Evolutionary conservation across 257 asterid species (phyloP).

Genomic region (Ophiorrhiza pumila): DNA sequence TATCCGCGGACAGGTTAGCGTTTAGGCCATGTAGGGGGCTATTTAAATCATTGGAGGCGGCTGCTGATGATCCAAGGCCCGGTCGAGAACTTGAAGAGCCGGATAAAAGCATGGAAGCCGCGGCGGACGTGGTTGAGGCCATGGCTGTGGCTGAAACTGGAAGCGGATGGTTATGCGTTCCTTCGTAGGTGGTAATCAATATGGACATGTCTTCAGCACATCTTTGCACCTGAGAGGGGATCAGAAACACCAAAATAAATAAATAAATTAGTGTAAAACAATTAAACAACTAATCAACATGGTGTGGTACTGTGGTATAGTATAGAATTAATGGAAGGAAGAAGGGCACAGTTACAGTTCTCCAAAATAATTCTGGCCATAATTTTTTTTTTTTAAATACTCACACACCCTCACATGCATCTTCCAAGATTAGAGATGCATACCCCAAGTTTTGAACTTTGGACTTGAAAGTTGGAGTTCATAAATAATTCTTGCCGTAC

Average conservation of each 20-base stretch:
- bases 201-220: constrained; percentile 71
- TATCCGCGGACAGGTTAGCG: constrained; percentile 18
- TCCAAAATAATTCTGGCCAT: too few relatives aligned
- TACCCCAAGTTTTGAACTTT: too few relatives aligned
- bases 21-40: constrained; percentile 26
- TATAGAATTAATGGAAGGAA: too few relatives aligned
- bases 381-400: too few relatives aligned
- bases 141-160: constrained; percentile 80
- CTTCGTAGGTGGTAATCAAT: constrained; percentile 86
- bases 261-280: too few relatives aligned
- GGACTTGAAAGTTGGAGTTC: too few relatives aligned
- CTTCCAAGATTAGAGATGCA: too few relatives aligned
- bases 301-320: too few relatives aligned
- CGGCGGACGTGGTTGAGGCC: constrained; percentile 95
- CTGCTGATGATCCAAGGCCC: constrained; percentile 7
- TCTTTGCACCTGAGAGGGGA: constrained; percentile 61
- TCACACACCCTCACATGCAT: too few relatives aligned
- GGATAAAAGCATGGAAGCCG: constrained; percentile 91
- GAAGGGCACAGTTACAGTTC: too few relatives aligned
- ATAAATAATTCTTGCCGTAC: too few relatives aligned
- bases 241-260: background rate
- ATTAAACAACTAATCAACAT: too few relatives aligned
- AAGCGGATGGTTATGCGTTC: constrained; percentile 83
- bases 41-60: constrained; percentile 4
- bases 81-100: constrained; percentile 57